A percentile compares a stretch with the other conserved stretches of the same genome.
Conservation (phyloP, 208 protist species). For the Acanthamoeba polyphaga region DNA sequence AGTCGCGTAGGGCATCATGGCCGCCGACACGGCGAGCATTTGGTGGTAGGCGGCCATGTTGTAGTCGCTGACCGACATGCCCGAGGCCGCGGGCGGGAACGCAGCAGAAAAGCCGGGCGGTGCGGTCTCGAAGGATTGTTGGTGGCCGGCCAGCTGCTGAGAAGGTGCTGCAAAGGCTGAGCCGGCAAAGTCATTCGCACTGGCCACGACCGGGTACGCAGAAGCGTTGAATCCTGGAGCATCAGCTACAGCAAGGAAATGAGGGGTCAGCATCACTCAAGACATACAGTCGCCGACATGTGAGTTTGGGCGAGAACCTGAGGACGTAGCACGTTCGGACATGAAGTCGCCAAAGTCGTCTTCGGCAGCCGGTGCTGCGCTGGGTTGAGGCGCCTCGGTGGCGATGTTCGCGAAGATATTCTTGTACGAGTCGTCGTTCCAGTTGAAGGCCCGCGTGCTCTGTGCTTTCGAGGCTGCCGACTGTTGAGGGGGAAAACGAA, state of each 20-base stretch:
- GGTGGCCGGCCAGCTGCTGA: not conserved
- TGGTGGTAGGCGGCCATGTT: not conserved
- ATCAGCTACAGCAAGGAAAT: no score
- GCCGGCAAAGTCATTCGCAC: not conserved
- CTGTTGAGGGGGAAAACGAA: not conserved
- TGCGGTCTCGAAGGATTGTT: not conserved
- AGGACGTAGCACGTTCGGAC: not conserved
- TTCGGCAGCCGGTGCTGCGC: not conserved
- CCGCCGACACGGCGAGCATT: not conserved
- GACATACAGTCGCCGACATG: no score
- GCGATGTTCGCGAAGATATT: conserved; percentile 5
- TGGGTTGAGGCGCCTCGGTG: not conserved
- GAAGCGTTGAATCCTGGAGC: no score
- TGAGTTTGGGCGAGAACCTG: no score
- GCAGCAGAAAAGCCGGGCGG: not conserved
- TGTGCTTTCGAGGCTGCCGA: not conserved
- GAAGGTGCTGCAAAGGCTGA: not conserved
- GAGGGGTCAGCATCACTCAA: no score
- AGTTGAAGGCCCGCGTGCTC: conserved; percentile 23
- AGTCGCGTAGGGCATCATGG: not conserved
- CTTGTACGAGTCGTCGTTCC: conserved; percentile 35
- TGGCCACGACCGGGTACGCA: not conserved
- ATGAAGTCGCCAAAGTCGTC: conserved; percentile 26
- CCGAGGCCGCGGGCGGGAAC: not conserved
- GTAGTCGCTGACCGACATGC: not conserved